These are phyloP conservation scores for Neurospora cerealis DNA, from an alignment of 495 filamentous ascomycete species.

Conservation along the genomic window DNA sequence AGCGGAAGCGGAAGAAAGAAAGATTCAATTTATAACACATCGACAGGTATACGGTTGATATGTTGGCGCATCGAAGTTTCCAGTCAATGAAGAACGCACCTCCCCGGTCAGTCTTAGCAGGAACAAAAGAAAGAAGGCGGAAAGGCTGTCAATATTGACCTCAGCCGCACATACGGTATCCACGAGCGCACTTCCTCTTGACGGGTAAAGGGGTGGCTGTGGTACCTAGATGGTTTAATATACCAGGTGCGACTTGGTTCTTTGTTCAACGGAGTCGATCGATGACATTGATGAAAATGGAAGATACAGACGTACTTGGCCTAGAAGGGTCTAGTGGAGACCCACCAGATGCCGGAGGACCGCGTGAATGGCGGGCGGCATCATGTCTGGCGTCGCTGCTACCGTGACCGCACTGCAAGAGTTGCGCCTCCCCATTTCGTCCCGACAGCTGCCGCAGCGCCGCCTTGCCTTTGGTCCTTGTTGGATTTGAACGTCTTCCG, in stretches of 20 bases:
- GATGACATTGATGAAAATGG: background rate
- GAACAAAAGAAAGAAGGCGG: background rate
- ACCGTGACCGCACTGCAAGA: background rate
- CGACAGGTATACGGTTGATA: background rate
- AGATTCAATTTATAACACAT: background rate
- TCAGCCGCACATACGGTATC: background rate
- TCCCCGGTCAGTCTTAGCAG: background rate
- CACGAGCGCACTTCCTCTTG: background rate
- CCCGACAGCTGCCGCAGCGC: slow-evolving; percentile 20
- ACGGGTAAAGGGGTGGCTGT: background rate
- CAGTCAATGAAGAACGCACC: background rate
- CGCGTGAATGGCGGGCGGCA: background rate
- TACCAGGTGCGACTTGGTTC: background rate
- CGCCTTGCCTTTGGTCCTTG: slow-evolving; percentile 11
- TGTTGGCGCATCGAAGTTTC: background rate
- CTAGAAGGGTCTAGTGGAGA: background rate
- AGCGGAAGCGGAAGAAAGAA: background rate
- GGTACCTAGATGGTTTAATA: background rate
- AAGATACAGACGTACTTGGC: background rate
- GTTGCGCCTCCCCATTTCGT: slow-evolving; percentile 19
- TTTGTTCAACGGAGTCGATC: background rate
- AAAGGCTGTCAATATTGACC: background rate
- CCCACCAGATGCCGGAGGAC: background rate
- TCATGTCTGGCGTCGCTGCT: background rate
- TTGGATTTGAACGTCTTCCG: slow-evolving; percentile 19